Percentiles rank a stretch among this genome's conserved stretches.
Evolutionary conservation across 1,284 basidiomycete genomes (phyloP).

Genomic region (Fomitopsis betulina): DNA sequence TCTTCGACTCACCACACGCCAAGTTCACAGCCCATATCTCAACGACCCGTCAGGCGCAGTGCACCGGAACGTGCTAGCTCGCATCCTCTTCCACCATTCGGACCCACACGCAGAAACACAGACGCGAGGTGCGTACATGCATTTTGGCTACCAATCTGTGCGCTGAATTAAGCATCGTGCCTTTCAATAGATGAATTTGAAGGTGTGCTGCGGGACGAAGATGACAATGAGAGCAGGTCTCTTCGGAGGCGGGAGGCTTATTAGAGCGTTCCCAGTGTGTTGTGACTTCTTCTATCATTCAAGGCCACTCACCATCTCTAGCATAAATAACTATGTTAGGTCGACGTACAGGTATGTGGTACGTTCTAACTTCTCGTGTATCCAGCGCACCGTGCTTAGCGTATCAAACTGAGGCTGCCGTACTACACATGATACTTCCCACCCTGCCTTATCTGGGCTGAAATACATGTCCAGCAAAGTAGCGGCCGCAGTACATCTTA

Average conservation of each 20-base stretch:
- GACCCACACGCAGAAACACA: slow-evolving; percentile 82
- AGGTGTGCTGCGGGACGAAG: slow-evolving; percentile 86
- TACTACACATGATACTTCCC: too few species aligned
- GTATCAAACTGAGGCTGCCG: too few species aligned
- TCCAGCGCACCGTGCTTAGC: too few species aligned
- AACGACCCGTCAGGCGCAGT: slow-evolving; percentile 44
- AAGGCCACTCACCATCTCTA: background rate
- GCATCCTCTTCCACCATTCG: slow-evolving; percentile 76
- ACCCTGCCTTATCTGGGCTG: too few species aligned
- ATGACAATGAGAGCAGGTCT: slow-evolving; percentile 68
- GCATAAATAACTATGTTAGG: too few species aligned
- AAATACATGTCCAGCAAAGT: too few species aligned
- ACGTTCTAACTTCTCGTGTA: too few species aligned
- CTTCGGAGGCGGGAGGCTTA: slow-evolving; percentile 61
- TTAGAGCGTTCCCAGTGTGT: slow-evolving; percentile 59
- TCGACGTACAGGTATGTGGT: background rate
- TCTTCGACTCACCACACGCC: too few species aligned
- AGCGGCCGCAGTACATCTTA: too few species aligned
- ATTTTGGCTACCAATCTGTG: background rate
- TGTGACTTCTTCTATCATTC: background rate
- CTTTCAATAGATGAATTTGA: slow-evolving; percentile 71
- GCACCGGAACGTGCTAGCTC: too few species aligned
- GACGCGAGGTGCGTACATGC: slow-evolving; percentile 63
- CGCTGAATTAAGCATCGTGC: background rate
- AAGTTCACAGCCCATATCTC: too few species aligned